Percentiles rank a stretch among this genome's conserved stretches.
Conservation (phyloP, 768 basidiomycete genomes). For the Termitomyces sp. region DNA sequence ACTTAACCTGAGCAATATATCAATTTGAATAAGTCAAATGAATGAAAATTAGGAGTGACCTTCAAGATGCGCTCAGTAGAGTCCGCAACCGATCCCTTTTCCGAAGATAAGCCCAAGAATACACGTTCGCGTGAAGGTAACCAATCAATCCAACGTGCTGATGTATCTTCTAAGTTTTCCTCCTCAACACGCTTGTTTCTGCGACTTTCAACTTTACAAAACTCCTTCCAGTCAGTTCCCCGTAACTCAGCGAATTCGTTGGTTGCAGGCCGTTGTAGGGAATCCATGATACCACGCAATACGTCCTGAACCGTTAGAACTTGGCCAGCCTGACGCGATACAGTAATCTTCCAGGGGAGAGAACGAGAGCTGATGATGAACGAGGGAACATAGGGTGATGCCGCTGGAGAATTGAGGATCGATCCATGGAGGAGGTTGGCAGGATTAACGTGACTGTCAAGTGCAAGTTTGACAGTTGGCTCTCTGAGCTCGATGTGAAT, state of each 20-base stretch:
- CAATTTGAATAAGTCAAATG: neutral
- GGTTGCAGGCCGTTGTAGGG: neutral
- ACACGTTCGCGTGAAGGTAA: neutral
- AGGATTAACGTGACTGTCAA: neutral
- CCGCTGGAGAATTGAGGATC: neutral
- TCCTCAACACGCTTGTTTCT: neutral
- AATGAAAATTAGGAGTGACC: neutral
- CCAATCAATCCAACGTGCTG: neutral
- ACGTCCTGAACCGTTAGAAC: neutral
- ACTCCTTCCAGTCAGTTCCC: neutral
- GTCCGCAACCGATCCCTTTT: neutral
- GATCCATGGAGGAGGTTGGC: neutral
- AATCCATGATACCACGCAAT: neutral
- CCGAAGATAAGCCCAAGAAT: neutral
- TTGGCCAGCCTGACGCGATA: neutral
- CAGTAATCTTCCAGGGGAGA: neutral
- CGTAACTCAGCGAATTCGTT: too few relatives aligned
- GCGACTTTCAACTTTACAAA: neutral
- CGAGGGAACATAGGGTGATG: neutral
- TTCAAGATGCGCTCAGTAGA: neutral
- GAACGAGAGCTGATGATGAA: neutral
- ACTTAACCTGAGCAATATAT: neutral
- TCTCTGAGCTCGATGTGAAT: neutral
- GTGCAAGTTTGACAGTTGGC: neutral
- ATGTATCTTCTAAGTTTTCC: too few relatives aligned